Base-by-base conservation (phyloP, 208 protist genomes). In the Novymonas esmeraldas region DNA sequence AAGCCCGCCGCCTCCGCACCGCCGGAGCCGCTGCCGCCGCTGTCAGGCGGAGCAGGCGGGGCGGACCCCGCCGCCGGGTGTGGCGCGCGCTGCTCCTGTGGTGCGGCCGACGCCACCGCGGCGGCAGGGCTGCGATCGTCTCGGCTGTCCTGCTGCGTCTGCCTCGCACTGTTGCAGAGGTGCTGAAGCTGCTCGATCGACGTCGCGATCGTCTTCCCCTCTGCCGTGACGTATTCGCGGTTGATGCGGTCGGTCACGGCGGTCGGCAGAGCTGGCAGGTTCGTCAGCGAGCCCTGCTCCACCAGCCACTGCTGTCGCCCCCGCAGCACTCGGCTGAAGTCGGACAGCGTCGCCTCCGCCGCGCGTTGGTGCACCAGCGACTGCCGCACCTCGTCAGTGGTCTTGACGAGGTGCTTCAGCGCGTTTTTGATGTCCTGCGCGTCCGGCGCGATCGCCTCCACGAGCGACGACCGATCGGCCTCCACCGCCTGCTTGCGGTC, bases 151-250 rank as follows among this genome's bases (percentile, higher is more conserved):
- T 72, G 50, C 6, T 46, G 54, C 39, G 50, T 52, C 20, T 14
- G 46, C 36, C 49, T 34, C 18, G 39, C 34, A 10, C 49, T 65
- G 31, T 13, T 38, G 59, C 48, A 65, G 56, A 68, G 18, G 33
- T 68, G 70, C 42, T 80, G 82, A 31, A 92, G 64, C 46, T 83
- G 75, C 64, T 86, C 86, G 16, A 90, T 67, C 6, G 79, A 76
- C 0, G 73, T 73, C n/a, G 78, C 89, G 22, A 90, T 74, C 36
- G 84, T 84, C 55, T 86, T 85, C 16, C 86, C 89, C 50, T 95
- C 86, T 28, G 82, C 69, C 4, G 82, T 85, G 45, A 71, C 69
- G 70, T 90, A 95, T 31, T 87, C 84, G 24, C 62, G 28, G 28
- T 84, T 76, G 41, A 93, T 83, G 29, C 49, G 29, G 28, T 89